phyloP scores from a whole-genome alignment of 352 stramenopile genomes.

The Pythium volutum region DNA sequence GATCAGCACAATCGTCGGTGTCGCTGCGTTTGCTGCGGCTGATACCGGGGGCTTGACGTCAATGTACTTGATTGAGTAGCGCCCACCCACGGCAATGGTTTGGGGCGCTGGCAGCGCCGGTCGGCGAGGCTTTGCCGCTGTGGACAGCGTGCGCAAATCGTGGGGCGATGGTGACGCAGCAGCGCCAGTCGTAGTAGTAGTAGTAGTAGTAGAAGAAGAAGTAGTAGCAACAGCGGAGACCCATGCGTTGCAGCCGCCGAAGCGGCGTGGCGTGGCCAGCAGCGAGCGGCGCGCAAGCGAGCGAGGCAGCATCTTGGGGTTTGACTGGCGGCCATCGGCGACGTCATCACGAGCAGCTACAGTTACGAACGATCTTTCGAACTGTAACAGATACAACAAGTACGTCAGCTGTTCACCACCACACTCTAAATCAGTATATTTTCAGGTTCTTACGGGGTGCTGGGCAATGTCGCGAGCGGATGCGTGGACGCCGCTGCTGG shows the following conservation, averaged over 20 bases:
- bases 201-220: too few species aligned
- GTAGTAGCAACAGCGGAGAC: not conserved
- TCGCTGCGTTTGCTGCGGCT: not conserved
- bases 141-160: not conserved
- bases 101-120: constrained; percentile 1
- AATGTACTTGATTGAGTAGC: constrained; percentile 22
- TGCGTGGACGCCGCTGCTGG: not conserved
- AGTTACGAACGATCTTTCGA: not conserved
- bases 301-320: constrained; percentile 1
- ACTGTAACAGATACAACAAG: not conserved
- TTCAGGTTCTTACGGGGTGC: not conserved
- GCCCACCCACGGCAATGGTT: not conserved
- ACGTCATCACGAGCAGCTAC: constrained; percentile 4
- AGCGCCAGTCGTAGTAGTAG: too few species aligned
- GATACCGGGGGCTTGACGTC: constrained; percentile 13
- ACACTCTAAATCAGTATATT: constrained; percentile 14
- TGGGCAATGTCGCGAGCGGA: not conserved
- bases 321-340: not conserved
- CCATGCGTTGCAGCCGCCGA: not conserved
- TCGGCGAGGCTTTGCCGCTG: not conserved
- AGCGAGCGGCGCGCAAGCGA: not conserved
- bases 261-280: not conserved
- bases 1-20: constrained; percentile 42
- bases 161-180: not conserved
- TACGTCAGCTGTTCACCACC: not conserved